phyloP scores from a whole-genome alignment of 2,329 filamentous ascomycete genomes.

The Paecilomyces variotii region DNA sequence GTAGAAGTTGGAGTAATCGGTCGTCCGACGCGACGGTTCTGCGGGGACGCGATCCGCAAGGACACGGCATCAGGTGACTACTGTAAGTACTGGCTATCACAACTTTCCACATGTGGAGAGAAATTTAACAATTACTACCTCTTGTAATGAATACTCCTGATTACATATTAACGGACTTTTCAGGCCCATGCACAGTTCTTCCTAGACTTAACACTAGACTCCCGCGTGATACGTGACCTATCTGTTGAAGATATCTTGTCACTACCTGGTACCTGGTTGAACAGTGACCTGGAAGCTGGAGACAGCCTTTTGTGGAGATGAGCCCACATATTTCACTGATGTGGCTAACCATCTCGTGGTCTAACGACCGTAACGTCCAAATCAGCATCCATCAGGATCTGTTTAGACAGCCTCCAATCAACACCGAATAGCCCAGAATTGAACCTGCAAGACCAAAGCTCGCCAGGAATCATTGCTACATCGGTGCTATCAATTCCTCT shows the following conservation, averaged over 20 bases:
- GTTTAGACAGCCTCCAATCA: conserved; percentile 44
- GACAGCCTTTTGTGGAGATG: background rate
- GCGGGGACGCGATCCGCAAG: background rate
- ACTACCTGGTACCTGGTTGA: background rate
- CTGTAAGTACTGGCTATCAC: background rate
- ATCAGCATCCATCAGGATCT: conserved; percentile 33
- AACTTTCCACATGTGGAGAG: background rate
- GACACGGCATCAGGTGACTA: conserved; percentile 1
- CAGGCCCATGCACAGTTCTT: background rate
- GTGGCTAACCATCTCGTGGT: conserved; percentile 12
- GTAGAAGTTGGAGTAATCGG: background rate
- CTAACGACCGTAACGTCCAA: conserved; percentile 28
- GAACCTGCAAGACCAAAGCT: conserved; percentile 46
- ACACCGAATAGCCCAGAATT: conserved; percentile 53
- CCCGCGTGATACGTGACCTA: too few relatives aligned
- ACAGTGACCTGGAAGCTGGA: background rate
- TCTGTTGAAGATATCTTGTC: background rate
- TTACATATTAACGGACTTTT: background rate
- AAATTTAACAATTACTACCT: background rate
- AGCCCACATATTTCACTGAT: background rate
- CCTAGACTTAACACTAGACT: too few relatives aligned
- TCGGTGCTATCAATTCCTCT: background rate
- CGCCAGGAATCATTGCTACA: conserved; percentile 13
- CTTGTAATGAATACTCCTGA: background rate
- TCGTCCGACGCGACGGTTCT: background rate